phyloP scores from a whole-genome alignment of 1,284 basidiomycete genomes.

The Ceratobasidium sp. region DNA sequence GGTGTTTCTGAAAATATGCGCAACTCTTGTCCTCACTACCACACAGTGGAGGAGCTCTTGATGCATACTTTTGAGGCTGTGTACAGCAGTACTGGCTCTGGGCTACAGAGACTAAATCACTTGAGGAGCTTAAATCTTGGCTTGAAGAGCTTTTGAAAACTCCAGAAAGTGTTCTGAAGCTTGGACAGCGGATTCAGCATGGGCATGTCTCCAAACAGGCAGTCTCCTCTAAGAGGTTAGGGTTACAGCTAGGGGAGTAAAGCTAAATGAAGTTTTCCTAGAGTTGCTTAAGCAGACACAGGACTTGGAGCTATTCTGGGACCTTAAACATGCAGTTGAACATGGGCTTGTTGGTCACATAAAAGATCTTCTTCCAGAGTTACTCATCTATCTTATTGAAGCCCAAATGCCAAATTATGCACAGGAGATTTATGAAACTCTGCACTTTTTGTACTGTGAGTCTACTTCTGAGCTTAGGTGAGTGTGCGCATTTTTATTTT shows the following conservation, averaged over 20 bases:
- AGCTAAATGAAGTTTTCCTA: neutral
- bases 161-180: neutral
- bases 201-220: neutral
- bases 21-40: neutral
- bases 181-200: neutral
- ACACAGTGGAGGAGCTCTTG: neutral
- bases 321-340: neutral
- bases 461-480: neutral
- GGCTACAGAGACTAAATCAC: neutral
- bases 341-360: neutral
- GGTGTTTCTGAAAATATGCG: conserved; percentile 2
- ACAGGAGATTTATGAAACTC: neutral
- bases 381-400: conserved; percentile 3
- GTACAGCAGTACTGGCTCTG: neutral
- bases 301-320: neutral
- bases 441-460: neutral
- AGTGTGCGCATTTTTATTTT: neutral
- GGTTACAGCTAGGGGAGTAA: neutral
- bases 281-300: neutral
- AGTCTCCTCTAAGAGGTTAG: neutral
- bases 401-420: conserved; percentile 2
- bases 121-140: conserved; percentile 1
- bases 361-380: conserved; percentile 2
- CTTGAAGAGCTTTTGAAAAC: neutral
- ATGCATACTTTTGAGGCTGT: neutral